Base-by-base conservation (phyloP, 176 grass and related monocot genomes). In the Elaeis guineensis region DNA sequence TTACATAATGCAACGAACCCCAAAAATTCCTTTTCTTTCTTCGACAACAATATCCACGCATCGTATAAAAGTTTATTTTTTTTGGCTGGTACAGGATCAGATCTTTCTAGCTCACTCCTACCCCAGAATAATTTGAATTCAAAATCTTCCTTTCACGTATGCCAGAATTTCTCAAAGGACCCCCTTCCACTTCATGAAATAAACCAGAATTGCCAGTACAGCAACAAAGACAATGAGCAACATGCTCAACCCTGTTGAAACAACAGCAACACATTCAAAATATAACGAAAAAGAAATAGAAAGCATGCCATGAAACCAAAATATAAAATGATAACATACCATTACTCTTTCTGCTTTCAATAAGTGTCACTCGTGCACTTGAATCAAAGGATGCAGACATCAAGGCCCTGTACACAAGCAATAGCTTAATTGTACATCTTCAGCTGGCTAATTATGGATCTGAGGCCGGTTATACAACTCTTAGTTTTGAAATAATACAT, bases 381-480 rank as follows among this genome's bases (percentile, higher is more conserved):
- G 93, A 92, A 71, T 98, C 93, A 0, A 98, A 86, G 21, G 93
- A 98, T 74, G 87, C 72, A 6, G 93, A 98, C 23, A 92, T 54
- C 79, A 98, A 74, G 6, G 67, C 65, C 82, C 93, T 98, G 75
- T 25, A 28, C 30, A 69, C 53, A 74, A 57, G 21, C 17, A 67
- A 49, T 8, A 61, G 51, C 49, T 62, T 50, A 65, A 15, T 44
- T 17, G 20, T 6, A 26, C 18, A 16, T 70, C 55, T 50, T 12
- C 56, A 2, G 18, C 35, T 44, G 35, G 30, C 30, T 24, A 58
- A 7, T 18, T 25, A 18, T 35, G 32, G 32, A 35, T 35, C 16
- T 21, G 18, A 19, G n/a, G 5, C 35, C 32, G 9, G 22, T 50
- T 15, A 51, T 25, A 44, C 8, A 49, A 4, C 52, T 69, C 35